Evolutionary conservation across 306 rosid species (phyloP).

Genomic region (Vicia villosa): DNA sequence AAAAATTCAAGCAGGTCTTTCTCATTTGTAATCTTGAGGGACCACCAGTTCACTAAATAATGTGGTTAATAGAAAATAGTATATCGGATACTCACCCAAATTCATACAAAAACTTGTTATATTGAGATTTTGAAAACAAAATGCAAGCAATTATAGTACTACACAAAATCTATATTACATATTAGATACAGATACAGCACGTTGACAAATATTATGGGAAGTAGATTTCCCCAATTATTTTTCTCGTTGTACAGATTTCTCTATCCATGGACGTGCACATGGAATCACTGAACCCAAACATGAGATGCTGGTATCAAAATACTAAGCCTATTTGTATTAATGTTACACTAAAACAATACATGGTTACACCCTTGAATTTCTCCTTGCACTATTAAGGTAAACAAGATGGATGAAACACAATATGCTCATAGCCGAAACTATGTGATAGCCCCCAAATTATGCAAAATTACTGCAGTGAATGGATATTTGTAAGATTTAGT

Average conservation of each 20-base stretch:
- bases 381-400: conserved; percentile 15
- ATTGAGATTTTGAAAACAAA: neutral
- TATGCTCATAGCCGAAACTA: conserved; percentile 27
- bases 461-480: conserved; percentile 23
- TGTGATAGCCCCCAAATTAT: conserved; percentile 13
- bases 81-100: no score
- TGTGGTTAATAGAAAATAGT: no score
- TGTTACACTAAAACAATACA: conserved; percentile 21
- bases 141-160: conserved; percentile 2
- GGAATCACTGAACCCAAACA: conserved; percentile 18
- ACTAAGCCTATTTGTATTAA: conserved; percentile 13
- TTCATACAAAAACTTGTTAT: no score
- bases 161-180: neutral
- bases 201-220: neutral
- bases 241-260: conserved; percentile 7
- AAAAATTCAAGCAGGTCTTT: no score
- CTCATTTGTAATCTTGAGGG: no score
- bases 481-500: conserved; percentile 41
- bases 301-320: conserved; percentile 8
- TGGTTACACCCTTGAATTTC: conserved; percentile 38
- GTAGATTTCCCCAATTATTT: neutral
- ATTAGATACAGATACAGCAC: neutral
- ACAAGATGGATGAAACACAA: neutral
- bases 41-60: no score
- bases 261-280: conserved; percentile 1